Evolutionary conservation across 306 rosid species (phyloP).

Genomic region (Arachis hypogaea): DNA sequence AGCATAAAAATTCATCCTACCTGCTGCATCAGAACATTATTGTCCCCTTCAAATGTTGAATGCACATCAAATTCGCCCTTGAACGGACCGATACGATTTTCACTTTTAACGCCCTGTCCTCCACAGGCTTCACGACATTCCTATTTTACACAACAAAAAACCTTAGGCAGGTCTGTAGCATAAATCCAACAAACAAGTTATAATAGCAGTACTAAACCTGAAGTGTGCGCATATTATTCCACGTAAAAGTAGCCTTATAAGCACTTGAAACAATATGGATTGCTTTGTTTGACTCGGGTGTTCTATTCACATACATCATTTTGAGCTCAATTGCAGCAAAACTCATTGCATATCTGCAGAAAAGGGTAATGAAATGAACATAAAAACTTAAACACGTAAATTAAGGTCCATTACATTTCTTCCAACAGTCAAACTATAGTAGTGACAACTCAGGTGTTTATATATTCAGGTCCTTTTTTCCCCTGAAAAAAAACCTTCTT

Average conservation of each 20-base stretch:
- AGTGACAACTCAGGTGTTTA: neutral
- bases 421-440: constrained; percentile 6
- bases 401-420: constrained; percentile 26
- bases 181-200: constrained; percentile 12
- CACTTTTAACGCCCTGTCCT: constrained; percentile 90
- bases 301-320: constrained; percentile 66
- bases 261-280: constrained; percentile 93
- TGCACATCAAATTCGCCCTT: constrained; percentile 89
- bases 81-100: constrained; percentile 78
- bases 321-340: constrained; percentile 80
- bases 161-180: constrained; percentile 19
- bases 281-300: constrained; percentile 68
- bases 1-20: constrained; percentile 44
- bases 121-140: constrained; percentile 99
- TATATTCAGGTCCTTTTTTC: no score
- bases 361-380: constrained; percentile 28
- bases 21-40: constrained; percentile 98
- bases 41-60: constrained; percentile 98
- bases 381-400: constrained; percentile 4
- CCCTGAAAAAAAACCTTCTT: no score
- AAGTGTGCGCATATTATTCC: constrained; percentile 92
- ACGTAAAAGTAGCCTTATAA: constrained; percentile 78
- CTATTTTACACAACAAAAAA: constrained; percentile 48
- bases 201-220: constrained; percentile 57
- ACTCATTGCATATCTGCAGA: constrained; percentile 82